Conservation (phyloP, 257 asterid genomes). For the Rauvolfia tetraphylla region DNA sequence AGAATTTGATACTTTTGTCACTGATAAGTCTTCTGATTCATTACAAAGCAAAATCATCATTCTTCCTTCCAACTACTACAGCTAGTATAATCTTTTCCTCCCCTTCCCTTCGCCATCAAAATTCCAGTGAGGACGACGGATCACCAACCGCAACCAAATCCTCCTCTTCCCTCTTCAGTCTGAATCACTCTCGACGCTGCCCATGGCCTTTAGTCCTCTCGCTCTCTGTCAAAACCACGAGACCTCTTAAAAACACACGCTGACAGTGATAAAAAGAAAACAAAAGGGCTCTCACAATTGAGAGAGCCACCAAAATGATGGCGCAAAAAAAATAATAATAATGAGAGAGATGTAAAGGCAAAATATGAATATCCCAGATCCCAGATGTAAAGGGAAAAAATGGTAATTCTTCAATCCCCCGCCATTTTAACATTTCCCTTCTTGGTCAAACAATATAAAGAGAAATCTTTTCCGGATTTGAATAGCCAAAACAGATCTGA, state of each 20-base stretch:
- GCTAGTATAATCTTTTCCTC: background rate
- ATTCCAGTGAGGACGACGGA: background rate
- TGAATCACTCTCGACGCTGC: slow-evolving; percentile 34
- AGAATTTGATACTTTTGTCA: too few species aligned
- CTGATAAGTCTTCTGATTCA: too few species aligned
- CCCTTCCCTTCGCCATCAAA: background rate
- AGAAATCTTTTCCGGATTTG: background rate
- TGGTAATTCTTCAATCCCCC: too few species aligned
- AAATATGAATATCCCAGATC: background rate
- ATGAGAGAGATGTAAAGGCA: too few species aligned
- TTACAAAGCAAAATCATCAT: too few species aligned
- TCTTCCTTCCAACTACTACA: background rate
- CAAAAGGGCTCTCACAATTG: too few species aligned
- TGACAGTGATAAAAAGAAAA: background rate
- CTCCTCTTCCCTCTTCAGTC: slow-evolving; percentile 19
- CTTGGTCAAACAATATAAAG: too few species aligned
- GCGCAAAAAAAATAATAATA: too few species aligned
- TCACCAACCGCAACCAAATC: background rate
- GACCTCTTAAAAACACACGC: background rate
- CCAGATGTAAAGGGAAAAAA: too few species aligned
- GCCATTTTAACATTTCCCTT: background rate
- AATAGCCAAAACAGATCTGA: background rate
- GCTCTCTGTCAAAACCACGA: slow-evolving; percentile 24
- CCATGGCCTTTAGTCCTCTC: slow-evolving; percentile 43
- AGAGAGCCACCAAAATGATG: background rate